These are phyloP conservation scores for Berkeleyomyces rouxiae DNA, from an alignment of 2,329 filamentous ascomycete species.

Conservation along the genomic window DNA sequence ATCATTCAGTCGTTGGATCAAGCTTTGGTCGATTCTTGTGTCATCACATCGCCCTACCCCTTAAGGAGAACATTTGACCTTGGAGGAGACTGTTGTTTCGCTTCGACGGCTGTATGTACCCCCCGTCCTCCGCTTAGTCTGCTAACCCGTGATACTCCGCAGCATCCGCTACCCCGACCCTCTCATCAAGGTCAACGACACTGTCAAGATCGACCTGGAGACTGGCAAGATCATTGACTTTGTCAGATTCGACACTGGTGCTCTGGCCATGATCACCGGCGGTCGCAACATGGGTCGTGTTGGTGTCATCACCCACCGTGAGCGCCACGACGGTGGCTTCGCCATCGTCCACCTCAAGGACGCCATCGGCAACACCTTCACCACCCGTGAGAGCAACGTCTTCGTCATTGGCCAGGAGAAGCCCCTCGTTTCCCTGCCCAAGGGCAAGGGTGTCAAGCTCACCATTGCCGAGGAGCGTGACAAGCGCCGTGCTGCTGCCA, in stretches of 20 bases:
- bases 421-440: slow-evolving; percentile 98
- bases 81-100: slow-evolving; percentile 22
- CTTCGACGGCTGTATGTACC: slow-evolving; percentile 38
- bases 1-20: slow-evolving; percentile 99
- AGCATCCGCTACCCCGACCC: slow-evolving; percentile 99
- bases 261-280: slow-evolving; percentile 96
- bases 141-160: slow-evolving; percentile 25
- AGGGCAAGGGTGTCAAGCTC: slow-evolving; percentile 99
- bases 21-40: slow-evolving; percentile 65
- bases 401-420: slow-evolving; percentile 98
- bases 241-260: slow-evolving; percentile 97
- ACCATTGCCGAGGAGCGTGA: slow-evolving; percentile 98
- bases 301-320: slow-evolving; percentile 99
- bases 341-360: slow-evolving; percentile 99
- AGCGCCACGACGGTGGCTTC: slow-evolving; percentile 99
- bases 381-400: slow-evolving; percentile 98
- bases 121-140: slow-evolving; percentile 17
- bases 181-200: slow-evolving; percentile 98
- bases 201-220: slow-evolving; percentile 93
- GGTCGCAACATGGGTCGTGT: slow-evolving; percentile 99
- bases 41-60: slow-evolving; percentile 8
- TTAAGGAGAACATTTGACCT: slow-evolving; percentile 12
- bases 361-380: slow-evolving; percentile 99
- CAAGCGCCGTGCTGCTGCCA: slow-evolving; percentile 60
- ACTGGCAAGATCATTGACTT: slow-evolving; percentile 97